Percentiles rank a stretch among this genome's conserved stretches.
phyloP scores from a whole-genome alignment of 805 yeast genomes.

The Ogataea thermomethanolica region DNA sequence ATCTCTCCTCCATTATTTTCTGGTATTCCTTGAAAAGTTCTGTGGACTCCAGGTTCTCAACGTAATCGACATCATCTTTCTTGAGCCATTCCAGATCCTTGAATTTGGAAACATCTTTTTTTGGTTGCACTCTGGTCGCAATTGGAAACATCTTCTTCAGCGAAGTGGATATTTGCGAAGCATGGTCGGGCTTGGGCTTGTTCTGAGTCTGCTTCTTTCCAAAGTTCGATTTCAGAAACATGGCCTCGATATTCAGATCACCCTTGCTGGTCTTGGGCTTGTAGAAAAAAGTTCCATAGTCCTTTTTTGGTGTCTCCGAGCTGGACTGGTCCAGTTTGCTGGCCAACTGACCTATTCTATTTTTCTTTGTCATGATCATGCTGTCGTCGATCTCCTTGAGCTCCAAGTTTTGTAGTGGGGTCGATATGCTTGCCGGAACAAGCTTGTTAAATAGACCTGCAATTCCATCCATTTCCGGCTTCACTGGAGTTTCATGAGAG shows the following conservation, averaged over 20 bases:
- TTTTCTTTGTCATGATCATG: slow-evolving; percentile 10
- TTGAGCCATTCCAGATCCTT: slow-evolving; percentile 31
- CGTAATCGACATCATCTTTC: slow-evolving; percentile 31
- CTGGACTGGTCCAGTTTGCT: slow-evolving; percentile 9
- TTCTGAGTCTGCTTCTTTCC: neutral
- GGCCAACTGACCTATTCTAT: slow-evolving; percentile 18
- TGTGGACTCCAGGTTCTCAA: slow-evolving; percentile 30
- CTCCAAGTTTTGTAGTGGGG: slow-evolving; percentile 13
- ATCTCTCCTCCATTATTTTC: slow-evolving; percentile 41
- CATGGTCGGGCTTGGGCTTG: slow-evolving; percentile 6
- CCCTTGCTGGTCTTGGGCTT: slow-evolving; percentile 11
- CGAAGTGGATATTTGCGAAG: slow-evolving; percentile 12
- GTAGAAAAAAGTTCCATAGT: slow-evolving; percentile 31
- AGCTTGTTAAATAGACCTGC: slow-evolving; percentile 17
- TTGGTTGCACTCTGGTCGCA: slow-evolving; percentile 1
- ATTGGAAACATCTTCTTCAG: slow-evolving; percentile 15
- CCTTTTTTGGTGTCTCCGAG: neutral
- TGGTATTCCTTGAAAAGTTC: slow-evolving; percentile 40
- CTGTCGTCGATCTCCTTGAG: slow-evolving; percentile 14
- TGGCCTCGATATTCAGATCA: slow-evolving; percentile 9
- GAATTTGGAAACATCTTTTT: slow-evolving; percentile 24
- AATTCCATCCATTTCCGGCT: slow-evolving; percentile 11
- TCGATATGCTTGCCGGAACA: slow-evolving; percentile 23
- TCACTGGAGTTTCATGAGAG: slow-evolving; percentile 13
- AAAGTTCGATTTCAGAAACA: slow-evolving; percentile 10